Base-by-base conservation (phyloP, 2,329 filamentous ascomycete genomes). In the Pseudogymnoascus sp. region DNA sequence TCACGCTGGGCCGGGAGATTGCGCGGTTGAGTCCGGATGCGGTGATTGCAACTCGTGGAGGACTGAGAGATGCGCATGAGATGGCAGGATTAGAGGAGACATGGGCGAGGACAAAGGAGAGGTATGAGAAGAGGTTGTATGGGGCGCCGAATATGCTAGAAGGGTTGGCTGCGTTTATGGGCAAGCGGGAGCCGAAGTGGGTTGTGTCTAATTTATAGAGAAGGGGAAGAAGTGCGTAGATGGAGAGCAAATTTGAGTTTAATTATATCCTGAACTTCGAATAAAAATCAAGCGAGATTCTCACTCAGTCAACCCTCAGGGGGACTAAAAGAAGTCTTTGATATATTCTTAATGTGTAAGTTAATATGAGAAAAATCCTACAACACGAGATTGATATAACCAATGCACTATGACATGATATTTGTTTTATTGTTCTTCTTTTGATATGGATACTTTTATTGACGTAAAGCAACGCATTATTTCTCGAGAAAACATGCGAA, bases 121-220 rank as follows among this genome's bases (percentile, higher is more conserved):
- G 75, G 40, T 81, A 77, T 66, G 75, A 71, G 14, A 70, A 73
- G 55, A 69, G 67, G 4, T 67, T 82, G 61, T 67, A 78, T 52
- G 68, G 73, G 35, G 76, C 79, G 0, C 76, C 80, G 63, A 83
- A 83, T 71, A 72, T 80, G n/a, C 70, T 74, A 14, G 79, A 81
- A 65, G 80, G 81, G 1, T 66, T 83, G 61, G 73, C 71, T 63
- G 81, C 82, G 4, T 85, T 84, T 75, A 76, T 76, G 37, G 75
- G 79, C 69, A 82, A 82, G 73, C 73, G 77, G 67, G 72, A 76
- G 66, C 80, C 81, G 16, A 68, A 76, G 25, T 83, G 80, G 80
- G 76, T 76, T 58, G 75, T 78, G 28, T 79, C 77, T 1, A 81
- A 81, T 69, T 64, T 83, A 63, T 80, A 41, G 58, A 18, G 18